These are phyloP conservation scores for Hypoxylon sp. DNA, from an alignment of 2,329 filamentous ascomycete genomes.

Conservation along the genomic window DNA sequence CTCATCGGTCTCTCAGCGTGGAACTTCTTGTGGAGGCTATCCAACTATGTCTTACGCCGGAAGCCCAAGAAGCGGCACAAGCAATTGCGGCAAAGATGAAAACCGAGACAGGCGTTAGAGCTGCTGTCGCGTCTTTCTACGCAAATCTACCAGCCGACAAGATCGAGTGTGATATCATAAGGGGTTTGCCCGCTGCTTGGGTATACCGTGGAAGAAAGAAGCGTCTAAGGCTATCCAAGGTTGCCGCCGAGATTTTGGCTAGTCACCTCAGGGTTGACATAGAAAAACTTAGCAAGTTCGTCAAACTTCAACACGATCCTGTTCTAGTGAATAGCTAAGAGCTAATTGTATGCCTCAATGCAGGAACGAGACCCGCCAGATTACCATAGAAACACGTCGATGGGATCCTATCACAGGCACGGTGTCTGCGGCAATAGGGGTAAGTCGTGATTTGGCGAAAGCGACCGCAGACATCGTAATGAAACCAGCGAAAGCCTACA, in stretches of 20 bases:
- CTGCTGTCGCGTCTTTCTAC: slow-evolving; percentile 52
- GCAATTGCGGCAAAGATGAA: slow-evolving; percentile 49
- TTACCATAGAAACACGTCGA: slow-evolving; percentile 46
- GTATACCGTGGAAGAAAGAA: slow-evolving; percentile 46
- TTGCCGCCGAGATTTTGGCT: slow-evolving; percentile 62
- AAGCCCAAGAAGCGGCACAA: slow-evolving; percentile 44
- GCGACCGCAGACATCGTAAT: slow-evolving; percentile 17
- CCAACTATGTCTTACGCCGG: slow-evolving; percentile 44
- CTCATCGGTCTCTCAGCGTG: slow-evolving; percentile 46
- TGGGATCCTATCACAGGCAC: slow-evolving; percentile 45
- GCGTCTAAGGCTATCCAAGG: slow-evolving; percentile 55
- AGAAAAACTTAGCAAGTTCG: slow-evolving; percentile 51
- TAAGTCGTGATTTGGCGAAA: slow-evolving; percentile 11
- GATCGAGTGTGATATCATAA: slow-evolving; percentile 47
- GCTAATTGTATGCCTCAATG: slow-evolving; percentile 35
- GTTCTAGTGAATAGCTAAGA: slow-evolving; percentile 33
- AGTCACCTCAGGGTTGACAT: slow-evolving; percentile 61
- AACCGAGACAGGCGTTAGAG: slow-evolving; percentile 48
- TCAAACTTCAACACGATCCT: background rate
- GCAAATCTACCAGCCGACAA: slow-evolving; percentile 45
- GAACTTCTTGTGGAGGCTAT: slow-evolving; percentile 49
- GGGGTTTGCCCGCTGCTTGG: slow-evolving; percentile 62
- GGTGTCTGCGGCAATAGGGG: slow-evolving; percentile 29
- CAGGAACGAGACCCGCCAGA: slow-evolving; percentile 53
- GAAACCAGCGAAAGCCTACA: slow-evolving; percentile 16